These are phyloP conservation scores for Suillus bovinus DNA, from an alignment of 768 basidiomycete genomes.

Conservation along the genomic window DNA sequence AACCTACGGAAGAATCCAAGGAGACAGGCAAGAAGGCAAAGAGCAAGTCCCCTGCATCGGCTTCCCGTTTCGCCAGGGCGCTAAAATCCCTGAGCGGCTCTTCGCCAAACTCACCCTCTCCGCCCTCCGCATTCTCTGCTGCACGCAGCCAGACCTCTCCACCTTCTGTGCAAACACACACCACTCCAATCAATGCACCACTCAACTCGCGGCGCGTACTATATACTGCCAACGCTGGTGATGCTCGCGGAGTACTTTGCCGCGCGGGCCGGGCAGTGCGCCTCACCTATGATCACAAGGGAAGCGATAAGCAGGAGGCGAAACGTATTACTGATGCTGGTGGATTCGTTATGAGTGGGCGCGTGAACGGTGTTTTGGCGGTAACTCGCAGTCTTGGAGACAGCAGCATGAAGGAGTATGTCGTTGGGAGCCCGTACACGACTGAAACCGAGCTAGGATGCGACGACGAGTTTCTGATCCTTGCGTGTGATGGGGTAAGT, in stretches of 20 bases:
- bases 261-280: constrained; percentile 88
- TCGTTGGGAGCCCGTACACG: constrained; percentile 96
- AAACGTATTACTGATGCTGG: constrained; percentile 98
- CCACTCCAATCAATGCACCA: constrained; percentile 44
- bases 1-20: constrained; percentile 31
- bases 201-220: constrained; percentile 67
- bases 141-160: constrained; percentile 20
- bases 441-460: constrained; percentile 93
- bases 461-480: constrained; percentile 91
- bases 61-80: constrained; percentile 55
- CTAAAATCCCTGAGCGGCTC: constrained; percentile 46
- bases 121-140: constrained; percentile 3
- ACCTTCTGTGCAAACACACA: constrained; percentile 38
- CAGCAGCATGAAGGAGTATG: constrained; percentile 99
- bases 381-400: constrained; percentile 97
- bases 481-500: constrained; percentile 97
- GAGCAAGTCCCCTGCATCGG: constrained; percentile 38
- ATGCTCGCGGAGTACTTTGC: constrained; percentile 92
- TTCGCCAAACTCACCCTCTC: constrained; percentile 16
- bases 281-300: constrained; percentile 98
- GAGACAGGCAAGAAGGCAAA: constrained; percentile 46
- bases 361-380: constrained; percentile 96
- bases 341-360: constrained; percentile 97
- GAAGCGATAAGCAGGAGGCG: constrained; percentile 94
- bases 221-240: constrained; percentile 96